Evolutionary conservation across 192 early-diverging fungal species (phyloP), one percentile per base, ranked within the genome.

Genomic region (Haplosporangium gracile): DNA sequence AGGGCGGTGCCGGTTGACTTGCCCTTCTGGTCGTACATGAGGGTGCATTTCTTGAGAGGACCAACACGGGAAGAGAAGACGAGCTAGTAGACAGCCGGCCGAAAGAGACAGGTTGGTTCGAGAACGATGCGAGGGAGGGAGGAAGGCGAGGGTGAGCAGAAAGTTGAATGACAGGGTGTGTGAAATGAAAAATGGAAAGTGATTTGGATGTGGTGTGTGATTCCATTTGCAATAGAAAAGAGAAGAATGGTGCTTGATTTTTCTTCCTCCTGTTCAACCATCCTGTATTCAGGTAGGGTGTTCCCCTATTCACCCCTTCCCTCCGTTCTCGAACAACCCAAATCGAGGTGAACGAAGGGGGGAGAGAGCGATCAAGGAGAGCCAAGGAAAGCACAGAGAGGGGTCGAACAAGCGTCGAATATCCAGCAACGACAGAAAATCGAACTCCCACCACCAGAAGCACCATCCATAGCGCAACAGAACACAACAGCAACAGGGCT

Each of bases 11-110:
- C 90, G 36, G 82, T 85, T 11, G 90, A 89, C 39, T 80, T 88
- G 36, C 90, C 90, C 68, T 75, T 73, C 71, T 91, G 72, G 68
- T 91, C 89, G 69, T 78, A 91, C 74, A 87, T 91, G 22, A 91
- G 80, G 26, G 73, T 88, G n/a, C 80, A 85, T 53, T 82, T 80
- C 39, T 82, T 80, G 76, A 91, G 77, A 49, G 90, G 90, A 16
- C 90, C 90, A 53, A 89, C 80, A 55, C 79, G 73, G 49, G 76
- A 74, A 29, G 63, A 22, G 69, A 87, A 89, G 38, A 89, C 76
- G n/a, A 60, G 36, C 74, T 78, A 51, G 29, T 51, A 49, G 39
- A 77, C 69, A 63, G 34, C 60, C 43, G 47, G 36, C 47, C 32
- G 71, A 47, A 51, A 43, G 16, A 53, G 42, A 47, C 39, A 43